A percentile compares a stretch with the other conserved stretches of the same genome.
Conservation (phyloP, 2,329 filamentous ascomycete species). For the Ceratocystis huliohia region DNA sequence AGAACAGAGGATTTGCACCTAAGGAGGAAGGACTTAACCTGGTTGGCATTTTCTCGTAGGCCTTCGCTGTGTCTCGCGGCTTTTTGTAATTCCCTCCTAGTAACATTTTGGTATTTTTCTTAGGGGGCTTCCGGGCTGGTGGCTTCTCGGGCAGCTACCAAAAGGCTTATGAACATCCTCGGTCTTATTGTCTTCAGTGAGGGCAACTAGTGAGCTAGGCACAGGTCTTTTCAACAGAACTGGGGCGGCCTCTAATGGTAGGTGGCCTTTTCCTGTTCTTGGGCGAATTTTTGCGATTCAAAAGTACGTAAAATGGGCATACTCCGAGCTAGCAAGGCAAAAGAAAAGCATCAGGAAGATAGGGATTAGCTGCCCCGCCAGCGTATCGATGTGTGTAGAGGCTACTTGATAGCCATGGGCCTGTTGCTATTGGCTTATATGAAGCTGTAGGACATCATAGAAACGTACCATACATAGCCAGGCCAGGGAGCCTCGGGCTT, state of each 20-base stretch:
- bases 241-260: too few relatives aligned
- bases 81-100: neutral
- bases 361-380: neutral
- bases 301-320: neutral
- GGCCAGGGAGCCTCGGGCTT: neutral
- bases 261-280: too few relatives aligned
- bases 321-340: neutral
- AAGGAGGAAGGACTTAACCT: neutral
- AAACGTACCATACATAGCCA: neutral
- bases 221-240: too few relatives aligned
- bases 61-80: neutral
- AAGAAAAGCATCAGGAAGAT: neutral
- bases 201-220: neutral
- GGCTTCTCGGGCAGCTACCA: neutral
- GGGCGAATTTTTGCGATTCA: too few relatives aligned
- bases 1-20: neutral
- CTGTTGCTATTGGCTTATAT: neutral
- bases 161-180: neutral
- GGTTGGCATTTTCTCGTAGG: neutral
- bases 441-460: neutral
- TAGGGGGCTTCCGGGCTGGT: neutral
- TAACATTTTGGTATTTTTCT: neutral
- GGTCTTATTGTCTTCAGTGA: neutral
- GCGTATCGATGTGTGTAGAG: neutral
- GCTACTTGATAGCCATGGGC: neutral